Evolutionary conservation across 2,329 filamentous ascomycete species (phyloP).

Genomic region (Graphiopsis chlorocephala): DNA sequence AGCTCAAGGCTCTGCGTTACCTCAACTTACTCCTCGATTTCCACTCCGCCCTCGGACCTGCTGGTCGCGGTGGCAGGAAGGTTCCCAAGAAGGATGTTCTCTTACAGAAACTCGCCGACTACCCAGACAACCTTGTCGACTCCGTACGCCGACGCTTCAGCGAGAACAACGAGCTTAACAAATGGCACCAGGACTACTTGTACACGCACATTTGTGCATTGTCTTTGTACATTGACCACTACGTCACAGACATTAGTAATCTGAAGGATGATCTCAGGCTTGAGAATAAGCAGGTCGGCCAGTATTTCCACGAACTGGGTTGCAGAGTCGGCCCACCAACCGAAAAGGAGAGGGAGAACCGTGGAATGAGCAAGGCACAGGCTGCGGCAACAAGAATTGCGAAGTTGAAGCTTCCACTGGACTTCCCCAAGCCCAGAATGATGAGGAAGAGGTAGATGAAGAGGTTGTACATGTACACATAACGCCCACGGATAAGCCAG

Average conservation of each 20-base stretch:
- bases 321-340: constrained; percentile 55
- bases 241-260: constrained; percentile 67
- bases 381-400: constrained; percentile 62
- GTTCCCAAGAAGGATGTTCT: constrained; percentile 64
- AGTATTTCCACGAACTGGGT: constrained; percentile 75
- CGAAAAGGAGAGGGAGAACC: constrained; percentile 46
- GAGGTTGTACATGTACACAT: background rate
- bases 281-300: constrained; percentile 65
- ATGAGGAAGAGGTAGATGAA: constrained; percentile 15
- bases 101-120: constrained; percentile 51
- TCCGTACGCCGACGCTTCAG: constrained; percentile 69
- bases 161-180: constrained; percentile 59
- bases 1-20: constrained; percentile 50
- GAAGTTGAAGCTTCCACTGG: constrained; percentile 71
- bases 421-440: constrained; percentile 67
- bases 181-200: constrained; percentile 69
- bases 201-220: constrained; percentile 71
- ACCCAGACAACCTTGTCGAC: constrained; percentile 62
- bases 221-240: constrained; percentile 69
- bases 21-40: constrained; percentile 50
- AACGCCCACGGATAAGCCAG: background rate
- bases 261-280: constrained; percentile 70
- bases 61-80: constrained; percentile 38
- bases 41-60: constrained; percentile 38
- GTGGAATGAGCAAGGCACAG: constrained; percentile 60